phyloP scores from a whole-genome alignment of 78 protist species.

The Trichosphaerium sp. region DNA sequence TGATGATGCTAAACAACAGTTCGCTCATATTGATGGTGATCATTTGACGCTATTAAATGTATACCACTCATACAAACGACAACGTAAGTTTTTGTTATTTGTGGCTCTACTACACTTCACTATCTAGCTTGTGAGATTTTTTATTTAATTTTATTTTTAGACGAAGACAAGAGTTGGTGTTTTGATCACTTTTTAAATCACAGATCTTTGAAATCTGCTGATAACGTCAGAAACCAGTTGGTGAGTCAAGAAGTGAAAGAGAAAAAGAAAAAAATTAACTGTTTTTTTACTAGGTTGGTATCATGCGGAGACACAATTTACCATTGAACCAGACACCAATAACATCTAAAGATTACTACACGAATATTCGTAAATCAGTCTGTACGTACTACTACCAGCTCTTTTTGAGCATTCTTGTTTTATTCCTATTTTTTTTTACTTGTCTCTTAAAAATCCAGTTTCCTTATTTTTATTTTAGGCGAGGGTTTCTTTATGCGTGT shows the following conservation, averaged over 20 bases:
- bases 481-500: conserved; percentile 97
- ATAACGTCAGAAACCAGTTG: conserved; percentile 85
- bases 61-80: conserved; percentile 83
- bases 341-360: conserved; percentile 59
- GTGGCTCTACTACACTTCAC: too few species aligned
- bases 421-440: too few species aligned
- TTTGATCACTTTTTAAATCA: conserved; percentile 79
- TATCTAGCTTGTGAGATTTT: too few species aligned
- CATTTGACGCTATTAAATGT: conserved; percentile 94
- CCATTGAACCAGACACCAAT: too few species aligned
- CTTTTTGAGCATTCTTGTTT: too few species aligned
- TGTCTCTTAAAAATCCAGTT: too few species aligned
- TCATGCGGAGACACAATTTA: too few species aligned
- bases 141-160: background rate
- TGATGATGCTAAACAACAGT: conserved; percentile 70
- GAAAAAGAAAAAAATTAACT: too few species aligned
- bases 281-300: too few species aligned
- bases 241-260: too few species aligned
- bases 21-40: conserved; percentile 95
- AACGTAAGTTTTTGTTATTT: conserved; percentile 24
- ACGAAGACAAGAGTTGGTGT: conserved; percentile 37
- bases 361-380: conserved; percentile 81
- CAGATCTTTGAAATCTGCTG: conserved; percentile 81
- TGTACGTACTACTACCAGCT: too few species aligned
- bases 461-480: too few species aligned